phyloP scores from a whole-genome alignment of 805 yeast genomes.

The Candida argentea region DNA sequence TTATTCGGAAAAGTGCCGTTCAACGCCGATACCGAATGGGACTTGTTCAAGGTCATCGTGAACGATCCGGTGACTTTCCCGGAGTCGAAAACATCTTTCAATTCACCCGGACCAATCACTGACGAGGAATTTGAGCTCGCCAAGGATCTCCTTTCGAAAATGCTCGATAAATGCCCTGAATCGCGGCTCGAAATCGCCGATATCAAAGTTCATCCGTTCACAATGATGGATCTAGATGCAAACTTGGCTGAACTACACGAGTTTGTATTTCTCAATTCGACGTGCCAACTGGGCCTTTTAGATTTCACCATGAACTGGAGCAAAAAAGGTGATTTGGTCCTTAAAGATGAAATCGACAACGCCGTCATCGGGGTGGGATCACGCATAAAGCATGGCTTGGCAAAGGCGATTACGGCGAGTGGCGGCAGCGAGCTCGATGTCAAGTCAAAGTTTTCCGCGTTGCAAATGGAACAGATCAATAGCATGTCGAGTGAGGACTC shows the following conservation, averaged over 20 bases:
- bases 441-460: conserved; percentile 10
- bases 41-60: conserved; percentile 73
- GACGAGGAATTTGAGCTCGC: conserved; percentile 37
- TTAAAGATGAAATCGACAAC: conserved; percentile 58
- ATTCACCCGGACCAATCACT: conserved; percentile 28
- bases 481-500: conserved; percentile 25
- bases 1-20: conserved; percentile 86
- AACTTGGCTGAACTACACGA: conserved; percentile 26
- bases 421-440: conserved; percentile 15
- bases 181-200: conserved; percentile 60
- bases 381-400: conserved; percentile 42
- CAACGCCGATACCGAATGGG: conserved; percentile 77
- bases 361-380: conserved; percentile 81
- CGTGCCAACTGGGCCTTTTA: conserved; percentile 5
- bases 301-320: conserved; percentile 12
- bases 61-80: conserved; percentile 55
- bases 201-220: conserved; percentile 70
- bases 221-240: conserved; percentile 28
- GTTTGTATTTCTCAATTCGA: conserved; percentile 23
- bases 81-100: conserved; percentile 16
- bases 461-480: conserved; percentile 15
- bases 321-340: conserved; percentile 36
- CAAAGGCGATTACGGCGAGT: conserved; percentile 29
- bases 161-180: conserved; percentile 63
- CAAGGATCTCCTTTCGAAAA: conserved; percentile 46